Percentiles rank a stretch among this genome's conserved stretches.
These are phyloP conservation scores for Colletotrichum karsti DNA, from an alignment of 2,329 filamentous ascomycete species.

Conservation along the genomic window DNA sequence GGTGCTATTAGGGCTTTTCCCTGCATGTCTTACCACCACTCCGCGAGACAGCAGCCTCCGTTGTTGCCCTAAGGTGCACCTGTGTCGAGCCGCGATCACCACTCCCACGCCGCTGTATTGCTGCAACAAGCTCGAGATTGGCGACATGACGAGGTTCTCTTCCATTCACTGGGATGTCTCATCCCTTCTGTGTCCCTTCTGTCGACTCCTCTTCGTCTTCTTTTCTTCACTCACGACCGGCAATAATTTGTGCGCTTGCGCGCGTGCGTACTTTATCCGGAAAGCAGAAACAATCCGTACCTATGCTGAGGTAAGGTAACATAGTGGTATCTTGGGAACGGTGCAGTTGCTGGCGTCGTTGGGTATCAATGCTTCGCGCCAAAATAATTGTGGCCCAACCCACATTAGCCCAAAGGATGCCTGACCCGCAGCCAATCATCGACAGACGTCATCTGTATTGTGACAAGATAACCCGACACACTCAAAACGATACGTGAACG, in stretches of 20 bases:
- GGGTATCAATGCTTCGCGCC: conserved; percentile 49
- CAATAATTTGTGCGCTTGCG: neutral
- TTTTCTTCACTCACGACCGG: too few species aligned
- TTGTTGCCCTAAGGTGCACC: too few species aligned
- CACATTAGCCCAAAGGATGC: conserved; percentile 28
- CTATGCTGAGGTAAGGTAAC: neutral
- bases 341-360: conserved; percentile 35
- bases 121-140: too few species aligned
- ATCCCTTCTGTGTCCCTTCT: too few species aligned
- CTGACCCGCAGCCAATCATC: conserved; percentile 26
- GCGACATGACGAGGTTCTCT: too few species aligned
- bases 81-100: too few species aligned
- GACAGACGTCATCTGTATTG: conserved; percentile 13
- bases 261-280: neutral
- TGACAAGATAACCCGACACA: conserved; percentile 11
- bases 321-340: neutral
- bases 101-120: too few species aligned
- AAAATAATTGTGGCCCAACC: conserved; percentile 44
- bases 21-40: too few species aligned
- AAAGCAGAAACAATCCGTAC: neutral
- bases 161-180: neutral
- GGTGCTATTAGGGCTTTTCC: too few species aligned
- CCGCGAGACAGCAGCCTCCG: too few species aligned
- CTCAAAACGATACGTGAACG: conserved; percentile 6
- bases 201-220: too few species aligned